Base-by-base conservation (phyloP, 2,329 filamentous ascomycete genomes). In the Pestalotiopsis sp. region DNA sequence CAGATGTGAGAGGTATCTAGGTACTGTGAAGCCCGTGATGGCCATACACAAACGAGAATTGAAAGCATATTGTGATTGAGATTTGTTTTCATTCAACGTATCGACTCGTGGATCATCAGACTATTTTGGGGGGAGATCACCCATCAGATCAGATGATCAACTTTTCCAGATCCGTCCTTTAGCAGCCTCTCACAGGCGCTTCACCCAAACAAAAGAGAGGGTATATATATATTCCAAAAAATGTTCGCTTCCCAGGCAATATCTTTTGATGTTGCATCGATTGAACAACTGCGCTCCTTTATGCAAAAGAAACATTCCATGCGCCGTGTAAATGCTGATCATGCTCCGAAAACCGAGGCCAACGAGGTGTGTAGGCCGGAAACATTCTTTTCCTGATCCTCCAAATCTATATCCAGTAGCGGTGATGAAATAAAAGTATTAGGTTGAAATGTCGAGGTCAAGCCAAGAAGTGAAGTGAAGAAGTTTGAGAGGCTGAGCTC, bases 401-500 rank as follows among this genome's bases (percentile, higher is more conserved):
- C 45, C 45, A n/a, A 52, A 1, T 52, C 45, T 52, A 52, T 52
- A 52, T 20, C 45, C 45, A 52, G 20, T 17, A 9, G 20, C 45
- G 17, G 2, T 52, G 20, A 9, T 9, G 45, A 52, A 52, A 52
- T n/a, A 52, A 52, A 52, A 12, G 2, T 52, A 20, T 23, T 52
- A 23, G 2, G 45, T 52, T 52, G 45, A 23, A 52, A 52, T 7
- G 45, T 52, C 45, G 6, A 7, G 45, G 45, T 20, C 45, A 52
- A 52, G 45, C 45, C 45, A 52, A n/a, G 45, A 52, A 63, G 66
- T 66, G 72, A 69, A 69, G 59, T 45, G 3, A n/a, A 59, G 20
- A 36, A 17, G 23, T 36, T 36, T 36, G 57, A 13, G 7, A 14
- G 23, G 71, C 78, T 80, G 36, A 74, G 78, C 65, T 79, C 20